These are phyloP conservation scores for Sporothrix schenckii DNA, from an alignment of 2,329 filamentous ascomycete genomes.

Conservation along the genomic window DNA sequence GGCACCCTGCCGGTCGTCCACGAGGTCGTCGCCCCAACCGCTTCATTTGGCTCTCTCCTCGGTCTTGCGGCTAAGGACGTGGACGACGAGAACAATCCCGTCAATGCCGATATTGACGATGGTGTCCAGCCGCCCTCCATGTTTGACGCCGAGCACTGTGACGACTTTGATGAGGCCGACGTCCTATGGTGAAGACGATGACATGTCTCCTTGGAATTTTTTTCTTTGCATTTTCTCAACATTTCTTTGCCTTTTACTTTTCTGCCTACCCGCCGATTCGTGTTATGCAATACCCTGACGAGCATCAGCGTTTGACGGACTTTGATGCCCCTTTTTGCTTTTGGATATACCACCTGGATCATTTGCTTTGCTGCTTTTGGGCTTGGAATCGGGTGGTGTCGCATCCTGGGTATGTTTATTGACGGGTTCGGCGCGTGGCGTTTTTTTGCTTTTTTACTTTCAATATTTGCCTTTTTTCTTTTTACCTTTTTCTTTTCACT, in stretches of 20 bases:
- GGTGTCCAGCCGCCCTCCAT: slow-evolving; percentile 16
- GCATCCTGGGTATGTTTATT: background rate
- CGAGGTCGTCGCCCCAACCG: background rate
- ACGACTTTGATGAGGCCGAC: background rate
- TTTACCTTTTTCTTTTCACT: background rate
- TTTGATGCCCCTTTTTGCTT: background rate
- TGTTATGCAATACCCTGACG: slow-evolving; percentile 7
- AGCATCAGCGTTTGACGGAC: background rate
- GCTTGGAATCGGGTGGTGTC: slow-evolving; percentile 8
- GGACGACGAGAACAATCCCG: background rate
- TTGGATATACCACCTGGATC: slow-evolving; percentile 1
- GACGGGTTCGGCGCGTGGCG: slow-evolving; percentile 1
- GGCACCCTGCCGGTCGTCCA: background rate
- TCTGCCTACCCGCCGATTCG: slow-evolving; percentile 33
- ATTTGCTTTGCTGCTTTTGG: background rate
- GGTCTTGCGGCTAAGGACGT: background rate
- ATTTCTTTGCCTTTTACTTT: background rate
- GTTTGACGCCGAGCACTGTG: slow-evolving; percentile 15
- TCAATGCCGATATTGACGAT: background rate
- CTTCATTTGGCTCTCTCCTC: background rate
- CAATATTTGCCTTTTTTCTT: background rate
- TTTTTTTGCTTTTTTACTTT: background rate
- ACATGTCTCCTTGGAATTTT: background rate
- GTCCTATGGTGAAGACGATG: background rate
- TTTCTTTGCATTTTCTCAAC: slow-evolving; percentile 7